Percentiles rank a stretch among this genome's conserved stretches.
Evolutionary conservation across 306 rosid genomes (phyloP).

Genomic region (Cicer arietinum): DNA sequence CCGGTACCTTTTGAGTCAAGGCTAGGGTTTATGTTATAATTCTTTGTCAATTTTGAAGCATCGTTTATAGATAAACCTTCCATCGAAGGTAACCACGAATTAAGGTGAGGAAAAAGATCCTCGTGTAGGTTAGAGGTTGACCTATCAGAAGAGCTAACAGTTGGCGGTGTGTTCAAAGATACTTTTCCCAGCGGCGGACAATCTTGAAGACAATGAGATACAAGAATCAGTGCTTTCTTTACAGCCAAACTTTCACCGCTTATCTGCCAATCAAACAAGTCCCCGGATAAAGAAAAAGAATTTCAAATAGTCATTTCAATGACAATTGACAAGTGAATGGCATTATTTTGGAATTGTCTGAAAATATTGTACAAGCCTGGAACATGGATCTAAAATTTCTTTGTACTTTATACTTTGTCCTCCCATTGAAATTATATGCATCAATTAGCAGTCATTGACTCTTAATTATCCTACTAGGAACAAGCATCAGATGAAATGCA

Average conservation of each 20-base stretch:
- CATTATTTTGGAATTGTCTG: constrained; percentile 7
- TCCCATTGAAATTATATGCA: neutral
- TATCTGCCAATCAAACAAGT: constrained; percentile 54
- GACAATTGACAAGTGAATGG: constrained; percentile 4
- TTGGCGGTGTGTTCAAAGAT: constrained; percentile 26
- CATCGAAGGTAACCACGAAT: constrained; percentile 46
- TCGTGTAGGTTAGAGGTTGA: constrained; percentile 41
- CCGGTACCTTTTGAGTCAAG: constrained; percentile 41
- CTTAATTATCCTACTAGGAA: neutral
- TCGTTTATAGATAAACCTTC: constrained; percentile 45
- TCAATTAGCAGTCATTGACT: neutral
- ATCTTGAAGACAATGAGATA: constrained; percentile 61
- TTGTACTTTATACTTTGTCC: neutral
- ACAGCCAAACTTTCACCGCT: constrained; percentile 53
- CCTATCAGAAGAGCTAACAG: constrained; percentile 41
- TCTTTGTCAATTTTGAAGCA: constrained; percentile 31
- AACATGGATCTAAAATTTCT: constrained; percentile 6
- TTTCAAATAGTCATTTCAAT: constrained; percentile 11
- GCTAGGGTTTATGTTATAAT: constrained; percentile 39
- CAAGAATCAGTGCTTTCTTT: constrained; percentile 61
- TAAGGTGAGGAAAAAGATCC: constrained; percentile 55
- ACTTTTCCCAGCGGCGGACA: constrained; percentile 52
- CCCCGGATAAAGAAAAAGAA: constrained; percentile 35
- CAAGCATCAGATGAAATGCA: too few relatives aligned
- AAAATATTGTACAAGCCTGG: neutral